phyloP scores from a whole-genome alignment of 129 eudicot species.

The Tanacetum coccineum region DNA sequence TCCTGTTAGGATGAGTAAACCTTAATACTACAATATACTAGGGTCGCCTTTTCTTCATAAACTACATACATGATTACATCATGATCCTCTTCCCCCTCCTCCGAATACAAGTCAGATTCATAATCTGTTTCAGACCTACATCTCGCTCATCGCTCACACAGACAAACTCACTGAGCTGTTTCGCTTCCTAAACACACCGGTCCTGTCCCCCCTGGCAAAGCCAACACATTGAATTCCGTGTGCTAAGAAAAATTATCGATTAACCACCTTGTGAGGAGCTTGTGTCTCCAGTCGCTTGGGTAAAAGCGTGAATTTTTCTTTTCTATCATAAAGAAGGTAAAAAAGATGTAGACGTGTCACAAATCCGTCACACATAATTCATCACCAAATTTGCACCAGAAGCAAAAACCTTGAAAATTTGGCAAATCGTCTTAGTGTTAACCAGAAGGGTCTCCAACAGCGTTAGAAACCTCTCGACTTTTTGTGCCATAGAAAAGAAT shows the following conservation, averaged over 20 bases:
- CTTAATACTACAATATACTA: too few species aligned
- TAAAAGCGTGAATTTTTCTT: background rate
- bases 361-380: background rate
- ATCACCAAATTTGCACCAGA: conserved; percentile 7
- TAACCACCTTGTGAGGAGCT: background rate
- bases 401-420: background rate
- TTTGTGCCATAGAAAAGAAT: conserved; percentile 11
- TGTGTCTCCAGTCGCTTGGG: background rate
- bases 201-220: background rate
- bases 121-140: background rate
- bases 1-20: too few species aligned
- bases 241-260: background rate
- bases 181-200: background rate
- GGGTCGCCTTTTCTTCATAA: background rate
- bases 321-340: background rate
- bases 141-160: background rate
- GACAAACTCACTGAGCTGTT: background rate
- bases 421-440: background rate
- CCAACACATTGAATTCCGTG: background rate
- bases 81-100: too few species aligned
- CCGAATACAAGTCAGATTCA: background rate
- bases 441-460: background rate
- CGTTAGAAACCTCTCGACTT: too few species aligned
- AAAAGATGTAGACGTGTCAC: background rate
- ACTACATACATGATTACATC: background rate